Evolutionary conservation across 1,284 basidiomycete species (phyloP).

Genomic region (Puccinia novopanici): DNA sequence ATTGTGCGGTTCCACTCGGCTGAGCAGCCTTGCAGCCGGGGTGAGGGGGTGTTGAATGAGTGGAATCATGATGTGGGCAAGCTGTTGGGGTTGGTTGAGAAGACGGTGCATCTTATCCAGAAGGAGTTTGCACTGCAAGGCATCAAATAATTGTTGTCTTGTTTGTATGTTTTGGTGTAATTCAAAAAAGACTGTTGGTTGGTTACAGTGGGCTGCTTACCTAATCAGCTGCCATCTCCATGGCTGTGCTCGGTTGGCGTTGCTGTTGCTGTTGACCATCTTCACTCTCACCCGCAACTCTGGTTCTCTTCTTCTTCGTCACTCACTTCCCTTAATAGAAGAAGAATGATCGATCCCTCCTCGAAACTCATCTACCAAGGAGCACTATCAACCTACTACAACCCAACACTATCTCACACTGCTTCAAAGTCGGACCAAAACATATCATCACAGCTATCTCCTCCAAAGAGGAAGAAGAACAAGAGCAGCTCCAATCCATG

Average conservation of each 20-base stretch:
- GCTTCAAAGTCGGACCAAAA: neutral
- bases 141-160: constrained; percentile 14
- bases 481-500: neutral
- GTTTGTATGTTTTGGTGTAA: neutral
- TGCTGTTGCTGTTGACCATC: no score
- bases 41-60: constrained; percentile 79
- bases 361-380: constrained; percentile 23
- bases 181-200: no score
- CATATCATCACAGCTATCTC: neutral
- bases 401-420: neutral
- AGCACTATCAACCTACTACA: neutral
- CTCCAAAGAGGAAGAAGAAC: neutral
- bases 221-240: no score
- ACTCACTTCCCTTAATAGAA: no score
- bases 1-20: constrained; percentile 76
- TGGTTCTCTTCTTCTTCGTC: no score
- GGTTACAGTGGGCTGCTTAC: no score
- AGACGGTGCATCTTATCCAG: constrained; percentile 63
- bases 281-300: no score
- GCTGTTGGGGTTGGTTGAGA: constrained; percentile 63
- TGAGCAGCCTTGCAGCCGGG: constrained; percentile 70
- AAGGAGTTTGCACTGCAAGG: constrained; percentile 57
- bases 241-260: no score
- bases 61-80: constrained; percentile 96
- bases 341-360: constrained; percentile 25